Conservation (phyloP, 257 asterid genomes). For the Buddleja alternifolia region DNA sequence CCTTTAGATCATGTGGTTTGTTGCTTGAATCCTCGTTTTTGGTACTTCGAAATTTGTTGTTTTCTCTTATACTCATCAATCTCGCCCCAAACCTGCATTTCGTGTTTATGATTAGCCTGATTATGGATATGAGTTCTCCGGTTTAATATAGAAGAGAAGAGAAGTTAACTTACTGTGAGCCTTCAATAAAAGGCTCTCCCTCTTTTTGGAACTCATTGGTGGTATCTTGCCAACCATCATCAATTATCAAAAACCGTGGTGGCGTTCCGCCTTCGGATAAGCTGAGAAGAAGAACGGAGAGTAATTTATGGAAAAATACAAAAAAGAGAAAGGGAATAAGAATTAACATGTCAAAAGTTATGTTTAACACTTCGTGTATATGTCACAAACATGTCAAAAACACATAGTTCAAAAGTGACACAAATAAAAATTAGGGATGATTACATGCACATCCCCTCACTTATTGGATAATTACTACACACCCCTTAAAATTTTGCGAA, state of each 20-base stretch:
- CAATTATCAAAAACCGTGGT: constrained; percentile 47
- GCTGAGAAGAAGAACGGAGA: constrained; percentile 28
- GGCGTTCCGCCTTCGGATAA: constrained; percentile 56
- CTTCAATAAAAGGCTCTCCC: constrained; percentile 50
- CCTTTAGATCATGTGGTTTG: constrained; percentile 45
- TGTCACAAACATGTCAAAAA: no score
- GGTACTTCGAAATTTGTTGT: constrained; percentile 47
- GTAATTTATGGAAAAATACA: not conserved
- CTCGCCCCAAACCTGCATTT: constrained; percentile 60
- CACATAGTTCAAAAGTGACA: no score
- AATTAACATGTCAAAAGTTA: no score
- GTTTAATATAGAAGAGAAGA: constrained; percentile 5
- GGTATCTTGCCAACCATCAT: constrained; percentile 62
- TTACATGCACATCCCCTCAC: no score
- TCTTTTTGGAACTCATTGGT: constrained; percentile 46
- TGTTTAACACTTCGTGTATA: no score
- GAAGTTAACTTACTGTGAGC: constrained; percentile 43
- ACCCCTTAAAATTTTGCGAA: no score
- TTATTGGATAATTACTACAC: no score
- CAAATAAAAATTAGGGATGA: no score
- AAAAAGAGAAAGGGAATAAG: not conserved
- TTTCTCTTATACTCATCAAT: constrained; percentile 57
- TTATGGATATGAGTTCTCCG: not conserved
- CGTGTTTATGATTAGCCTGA: constrained; percentile 3
- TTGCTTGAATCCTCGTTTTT: constrained; percentile 35